Base-by-base conservation (phyloP, 176 grass and related monocot species). In the Miscanthus lutarioriparius region DNA sequence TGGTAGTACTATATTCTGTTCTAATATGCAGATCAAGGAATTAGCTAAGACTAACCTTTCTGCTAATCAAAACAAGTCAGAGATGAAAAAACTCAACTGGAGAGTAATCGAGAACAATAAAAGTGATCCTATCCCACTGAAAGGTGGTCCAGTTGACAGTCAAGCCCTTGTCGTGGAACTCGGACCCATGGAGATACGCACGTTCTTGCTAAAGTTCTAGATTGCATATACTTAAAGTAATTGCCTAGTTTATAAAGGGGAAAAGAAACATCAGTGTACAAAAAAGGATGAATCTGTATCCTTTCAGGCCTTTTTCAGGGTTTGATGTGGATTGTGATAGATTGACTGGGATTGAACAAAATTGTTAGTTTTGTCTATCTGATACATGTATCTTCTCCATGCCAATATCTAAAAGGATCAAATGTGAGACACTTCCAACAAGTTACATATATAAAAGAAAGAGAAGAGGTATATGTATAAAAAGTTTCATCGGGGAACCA, bases 101-200 rank as follows among this genome's bases (percentile, higher is more conserved):
- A 91, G 78, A 64, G 84, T 87, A 13, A 48, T 73, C 14, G 85
- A 61, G 39, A 80, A 75, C 22, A 76, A 38, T 54, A 48, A 45
- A 73, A 74, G 10, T 80, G 70, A 59, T 26, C 66, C 83, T 28
- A 15, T 53, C 10, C 89, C 91, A 37, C 0, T 90, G 32, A 96
- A 71, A 58, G 94, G 94, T 47, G 82, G 85, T 16, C 83, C 94
- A 0, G 89, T 97, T 72, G 40, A 90, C 23, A 87, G 10, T 76
- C 13, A 78, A 70, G 25, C 82, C 23, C 91, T 97, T 70, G 28
- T 94, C 3, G 85, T 94, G 41, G 91, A 97, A 43, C 41, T 97
- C 14, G 94, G 87, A 26, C 91, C 94, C 1, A 94, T 97, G 94
- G 94, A 97, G 74, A 97, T 97, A 80, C 87, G 91, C 25, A 96